phyloP scores from a whole-genome alignment of 257 asterid genomes.

The Nicotiana tabacum region DNA sequence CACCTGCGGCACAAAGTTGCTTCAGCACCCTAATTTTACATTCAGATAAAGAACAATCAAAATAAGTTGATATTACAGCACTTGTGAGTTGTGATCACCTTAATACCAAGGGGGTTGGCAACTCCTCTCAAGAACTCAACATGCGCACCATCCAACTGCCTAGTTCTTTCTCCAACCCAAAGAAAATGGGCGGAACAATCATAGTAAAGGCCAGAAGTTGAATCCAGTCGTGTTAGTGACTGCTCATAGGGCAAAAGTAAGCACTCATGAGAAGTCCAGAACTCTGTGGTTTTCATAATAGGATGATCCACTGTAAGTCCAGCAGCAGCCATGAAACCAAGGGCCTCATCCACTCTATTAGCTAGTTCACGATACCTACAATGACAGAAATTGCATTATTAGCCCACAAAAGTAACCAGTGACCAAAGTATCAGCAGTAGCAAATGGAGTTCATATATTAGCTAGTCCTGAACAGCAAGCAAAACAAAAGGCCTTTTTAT shows the following conservation, averaged over 20 bases:
- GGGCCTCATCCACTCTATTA: slow-evolving; percentile 70
- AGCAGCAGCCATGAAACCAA: slow-evolving; percentile 80
- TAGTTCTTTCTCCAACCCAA: slow-evolving; percentile 80
- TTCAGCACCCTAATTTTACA: slow-evolving; percentile 17
- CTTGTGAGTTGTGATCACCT: slow-evolving; percentile 26
- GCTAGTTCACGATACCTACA: slow-evolving; percentile 74
- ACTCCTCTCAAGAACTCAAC: slow-evolving; percentile 74
- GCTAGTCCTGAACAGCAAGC: neutral
- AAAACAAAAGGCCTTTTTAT: neutral
- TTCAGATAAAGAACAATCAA: neutral
- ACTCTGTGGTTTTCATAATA: slow-evolving; percentile 59
- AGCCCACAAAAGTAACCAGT: neutral
- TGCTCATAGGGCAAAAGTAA: slow-evolving; percentile 76
- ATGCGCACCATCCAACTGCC: slow-evolving; percentile 81
- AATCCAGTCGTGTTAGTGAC: slow-evolving; percentile 67
- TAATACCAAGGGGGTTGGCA: slow-evolving; percentile 76
- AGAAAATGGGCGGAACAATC: slow-evolving; percentile 79
- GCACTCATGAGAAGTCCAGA: slow-evolving; percentile 88
- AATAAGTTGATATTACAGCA: neutral
- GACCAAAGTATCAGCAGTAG: neutral
- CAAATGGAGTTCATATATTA: neutral
- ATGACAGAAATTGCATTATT: neutral
- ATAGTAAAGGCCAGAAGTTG: slow-evolving; percentile 69
- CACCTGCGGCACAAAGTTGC: slow-evolving; percentile 30
- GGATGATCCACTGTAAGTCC: slow-evolving; percentile 77